Conservation (phyloP, 441 rosid genomes). For the Cnidoscolus chayamansa region DNA sequence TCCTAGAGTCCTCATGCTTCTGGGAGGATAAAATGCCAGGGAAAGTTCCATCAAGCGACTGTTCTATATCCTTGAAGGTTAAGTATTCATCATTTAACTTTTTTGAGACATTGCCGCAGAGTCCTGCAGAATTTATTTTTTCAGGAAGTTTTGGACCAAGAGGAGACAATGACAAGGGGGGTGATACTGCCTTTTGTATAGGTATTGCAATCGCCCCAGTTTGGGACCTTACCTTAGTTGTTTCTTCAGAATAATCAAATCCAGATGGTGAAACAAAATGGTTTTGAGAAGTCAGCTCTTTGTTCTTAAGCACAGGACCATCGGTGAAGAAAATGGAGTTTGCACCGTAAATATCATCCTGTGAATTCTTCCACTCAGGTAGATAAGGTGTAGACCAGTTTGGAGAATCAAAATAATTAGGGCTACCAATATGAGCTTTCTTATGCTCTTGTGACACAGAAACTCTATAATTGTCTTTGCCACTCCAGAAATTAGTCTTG, state of each 20-base stretch:
- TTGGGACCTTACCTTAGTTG: slow-evolving; percentile 26
- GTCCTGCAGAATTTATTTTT: slow-evolving; percentile 28
- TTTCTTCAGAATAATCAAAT: slow-evolving; percentile 25
- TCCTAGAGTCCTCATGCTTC: slow-evolving; percentile 27
- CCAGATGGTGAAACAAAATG: slow-evolving; percentile 20
- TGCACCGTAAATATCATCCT: slow-evolving; percentile 22
- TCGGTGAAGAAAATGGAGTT: slow-evolving; percentile 27
- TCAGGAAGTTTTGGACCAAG: slow-evolving; percentile 50
- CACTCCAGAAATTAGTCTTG: slow-evolving; percentile 22
- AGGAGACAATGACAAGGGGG: slow-evolving; percentile 46
- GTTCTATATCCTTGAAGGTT: slow-evolving; percentile 41
- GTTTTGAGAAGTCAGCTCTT: slow-evolving; percentile 24
- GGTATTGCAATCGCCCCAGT: slow-evolving; percentile 40
- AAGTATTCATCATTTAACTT: slow-evolving; percentile 31
- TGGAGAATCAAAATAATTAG: slow-evolving; percentile 27
- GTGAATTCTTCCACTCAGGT: slow-evolving; percentile 30
- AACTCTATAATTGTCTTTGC: slow-evolving; percentile 21
- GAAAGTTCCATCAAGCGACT: slow-evolving; percentile 40
- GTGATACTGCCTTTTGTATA: slow-evolving; percentile 30
- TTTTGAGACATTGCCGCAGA: slow-evolving; percentile 22
- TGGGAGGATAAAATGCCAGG: slow-evolving; percentile 27
- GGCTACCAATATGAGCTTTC: slow-evolving; percentile 45
- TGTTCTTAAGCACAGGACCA: slow-evolving; percentile 32
- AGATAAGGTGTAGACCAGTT: slow-evolving; percentile 25
- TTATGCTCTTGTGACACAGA: slow-evolving; percentile 42